These are phyloP conservation scores for Zygosaccharomyces gambellarensis DNA, from an alignment of 805 yeast species.

Conservation along the genomic window DNA sequence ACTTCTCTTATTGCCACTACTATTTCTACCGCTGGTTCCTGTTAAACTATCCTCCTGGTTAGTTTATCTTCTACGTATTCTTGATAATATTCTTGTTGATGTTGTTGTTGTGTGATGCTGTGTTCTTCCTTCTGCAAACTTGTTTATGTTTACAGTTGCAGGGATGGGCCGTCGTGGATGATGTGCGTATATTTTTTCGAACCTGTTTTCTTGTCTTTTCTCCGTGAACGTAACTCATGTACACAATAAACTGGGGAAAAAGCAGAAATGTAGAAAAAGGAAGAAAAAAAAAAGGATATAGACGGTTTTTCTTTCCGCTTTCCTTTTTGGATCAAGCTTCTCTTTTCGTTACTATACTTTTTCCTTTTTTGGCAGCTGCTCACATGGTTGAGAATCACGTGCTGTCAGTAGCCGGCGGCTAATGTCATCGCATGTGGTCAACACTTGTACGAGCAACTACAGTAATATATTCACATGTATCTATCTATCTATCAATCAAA, in stretches of 20 bases:
- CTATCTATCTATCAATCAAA: no score
- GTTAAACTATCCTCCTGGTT: not conserved
- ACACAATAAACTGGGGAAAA: not conserved
- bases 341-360: no score
- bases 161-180: not conserved
- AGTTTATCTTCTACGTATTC: not conserved
- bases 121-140: conserved; percentile 2
- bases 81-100: conserved; percentile 1
- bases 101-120: conserved; percentile 10
- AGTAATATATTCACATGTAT: no score
- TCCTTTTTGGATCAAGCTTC: not conserved
- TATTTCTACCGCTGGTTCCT: not conserved
- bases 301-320: not conserved
- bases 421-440: no score
- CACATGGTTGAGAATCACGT: no score
- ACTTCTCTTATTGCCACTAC: not conserved
- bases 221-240: not conserved
- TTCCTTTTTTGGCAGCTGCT: no score
- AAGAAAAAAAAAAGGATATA: not conserved
- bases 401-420: no score
- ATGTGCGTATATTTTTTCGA: conserved; percentile 4
- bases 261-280: no score
- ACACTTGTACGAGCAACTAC: no score
- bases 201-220: not conserved
- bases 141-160: conserved; percentile 7